Percentiles rank a stretch among this genome's conserved stretches.
Evolutionary conservation across 2,329 filamentous ascomycete genomes (phyloP).

Genomic region (Aspergillus glaucus): DNA sequence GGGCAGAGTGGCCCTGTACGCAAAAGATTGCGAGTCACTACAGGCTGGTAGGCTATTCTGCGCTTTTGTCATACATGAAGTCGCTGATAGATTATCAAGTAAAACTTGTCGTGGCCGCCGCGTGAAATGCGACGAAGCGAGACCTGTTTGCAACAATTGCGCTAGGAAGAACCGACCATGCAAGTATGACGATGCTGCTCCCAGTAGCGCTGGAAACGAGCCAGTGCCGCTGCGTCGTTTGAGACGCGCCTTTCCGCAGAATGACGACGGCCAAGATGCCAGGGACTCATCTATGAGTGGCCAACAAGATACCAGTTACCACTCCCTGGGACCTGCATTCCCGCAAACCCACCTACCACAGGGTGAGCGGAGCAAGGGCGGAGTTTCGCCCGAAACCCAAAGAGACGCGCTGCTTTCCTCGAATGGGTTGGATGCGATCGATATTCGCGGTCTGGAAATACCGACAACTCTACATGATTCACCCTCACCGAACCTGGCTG

Average conservation of each 20-base stretch:
- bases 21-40: background rate
- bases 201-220: background rate
- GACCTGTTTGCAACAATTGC: constrained; percentile 1
- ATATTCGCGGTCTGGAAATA: background rate
- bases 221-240: background rate
- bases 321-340: too few relatives aligned
- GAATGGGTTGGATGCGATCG: background rate
- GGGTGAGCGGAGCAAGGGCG: too few relatives aligned
- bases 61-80: background rate
- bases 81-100: background rate
- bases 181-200: background rate
- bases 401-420: background rate
- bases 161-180: background rate
- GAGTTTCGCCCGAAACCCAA: too few relatives aligned
- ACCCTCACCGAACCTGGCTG: too few relatives aligned
- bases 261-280: background rate
- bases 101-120: constrained; percentile 1
- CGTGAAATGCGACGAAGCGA: constrained; percentile 2
- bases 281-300: background rate
- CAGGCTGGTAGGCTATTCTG: background rate
- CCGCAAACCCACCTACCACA: too few relatives aligned
- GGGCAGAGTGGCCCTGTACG: too few relatives aligned
- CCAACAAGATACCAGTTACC: background rate
- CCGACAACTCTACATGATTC: background rate
- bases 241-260: background rate